Evolutionary conservation across 371 early-diverging fungal species (phyloP), one percentile per base, ranked within the genome.

Genomic region (Conidiobolus incongruus): DNA sequence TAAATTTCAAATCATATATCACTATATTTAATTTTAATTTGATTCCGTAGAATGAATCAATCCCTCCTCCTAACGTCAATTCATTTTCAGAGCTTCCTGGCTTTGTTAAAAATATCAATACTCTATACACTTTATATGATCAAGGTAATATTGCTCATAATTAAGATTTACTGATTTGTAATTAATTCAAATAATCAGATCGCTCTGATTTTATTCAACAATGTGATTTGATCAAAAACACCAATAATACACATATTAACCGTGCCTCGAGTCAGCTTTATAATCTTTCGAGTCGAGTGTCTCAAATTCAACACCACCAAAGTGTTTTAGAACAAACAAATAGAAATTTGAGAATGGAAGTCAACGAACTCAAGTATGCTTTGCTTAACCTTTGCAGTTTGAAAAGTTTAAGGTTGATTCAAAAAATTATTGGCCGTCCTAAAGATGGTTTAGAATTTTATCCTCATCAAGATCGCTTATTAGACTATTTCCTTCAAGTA

Each of bases 391-490:
- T 44, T 17, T 44, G 44, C 26, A 35, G 35, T 16, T 17, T 32
- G 21, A 33, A 35, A 22, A 33, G 44, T 22, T 35, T 44, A 16
- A 17, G 33, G 2, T 33, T 44, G 35, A 33, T 44, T 12, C 44
- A 44, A 26, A 44, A 44, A 24, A 10, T 44, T 12, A 44, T 44
- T 32, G 44, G 44, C 13, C 4, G 36, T 13, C 44, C 44, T 7
- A 34, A 35, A 26, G 35, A 44, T 44, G 44, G 44, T 2, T 24
- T 44, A 16, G 44, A 44, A 20, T 44, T 44, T 22, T 44, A 44
- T 20, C 44, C 44, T 2, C 44, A 44, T 23, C 44, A 44, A 17
- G 33, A 31, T 23, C 19, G 19, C 10, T 10, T 44, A 4, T 26
- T 44, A 19, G 34, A 44, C 35, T 44, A 44, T 23, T 44, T 44